Percentiles rank a stretch among this genome's conserved stretches.
phyloP scores from a whole-genome alignment of 2,329 filamentous ascomycete genomes.

The Aspergillus unguis region DNA sequence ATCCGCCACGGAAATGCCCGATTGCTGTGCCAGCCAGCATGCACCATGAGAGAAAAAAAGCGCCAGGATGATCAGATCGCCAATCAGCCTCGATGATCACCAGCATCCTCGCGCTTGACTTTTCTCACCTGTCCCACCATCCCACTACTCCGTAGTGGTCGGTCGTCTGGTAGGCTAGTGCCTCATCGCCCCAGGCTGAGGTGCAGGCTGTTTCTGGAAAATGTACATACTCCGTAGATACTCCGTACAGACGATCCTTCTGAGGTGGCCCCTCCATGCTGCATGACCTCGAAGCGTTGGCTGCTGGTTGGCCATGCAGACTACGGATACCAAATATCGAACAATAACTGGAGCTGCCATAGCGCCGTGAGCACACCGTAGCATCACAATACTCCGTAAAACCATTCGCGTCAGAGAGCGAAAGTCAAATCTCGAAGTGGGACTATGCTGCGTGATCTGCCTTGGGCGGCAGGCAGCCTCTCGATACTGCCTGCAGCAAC shows the following conservation, averaged over 20 bases:
- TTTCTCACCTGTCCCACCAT: constrained; percentile 8
- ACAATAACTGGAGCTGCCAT: background rate
- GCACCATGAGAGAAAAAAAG: constrained; percentile 9
- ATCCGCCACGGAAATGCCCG: constrained; percentile 36
- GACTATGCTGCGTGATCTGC: background rate
- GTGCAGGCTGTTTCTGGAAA: background rate
- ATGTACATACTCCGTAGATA: too few relatives aligned
- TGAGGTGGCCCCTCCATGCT: background rate
- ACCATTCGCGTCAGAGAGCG: background rate
- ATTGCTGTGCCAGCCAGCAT: constrained; percentile 13
- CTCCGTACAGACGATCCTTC: background rate
- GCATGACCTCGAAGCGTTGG: background rate
- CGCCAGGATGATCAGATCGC: constrained; percentile 9
- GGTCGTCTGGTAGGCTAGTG: constrained; percentile 6
- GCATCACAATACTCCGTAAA: background rate
- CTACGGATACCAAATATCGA: constrained; percentile 3
- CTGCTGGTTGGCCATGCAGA: constrained; percentile 7
- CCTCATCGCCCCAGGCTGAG: constrained; percentile 10
- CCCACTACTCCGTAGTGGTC: background rate
- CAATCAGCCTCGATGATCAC: constrained; percentile 14
- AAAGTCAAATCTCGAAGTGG: constrained; percentile 2
- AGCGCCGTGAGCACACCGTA: constrained; percentile 6
- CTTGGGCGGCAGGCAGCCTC: background rate
- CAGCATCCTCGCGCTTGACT: constrained; percentile 14
- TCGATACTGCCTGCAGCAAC: background rate